Evolutionary conservation across 306 rosid genomes (phyloP), one percentile per base, ranked within the genome.

Genomic region (Prunus padus): DNA sequence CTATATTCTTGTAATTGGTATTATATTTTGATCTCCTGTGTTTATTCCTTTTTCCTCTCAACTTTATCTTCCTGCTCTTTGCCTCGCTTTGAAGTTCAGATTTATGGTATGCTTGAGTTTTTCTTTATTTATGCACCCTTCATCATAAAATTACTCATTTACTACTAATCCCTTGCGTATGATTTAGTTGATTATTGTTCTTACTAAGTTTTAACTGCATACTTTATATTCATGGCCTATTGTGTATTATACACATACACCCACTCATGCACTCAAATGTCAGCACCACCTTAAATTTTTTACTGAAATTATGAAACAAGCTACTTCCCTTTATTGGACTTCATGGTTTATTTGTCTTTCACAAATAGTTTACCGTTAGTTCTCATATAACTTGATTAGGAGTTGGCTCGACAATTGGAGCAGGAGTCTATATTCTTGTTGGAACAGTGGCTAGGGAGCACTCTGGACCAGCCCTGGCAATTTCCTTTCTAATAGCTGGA

Each of bases 381-480:
- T 33, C 12, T 73, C 64, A 11, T 56, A 33, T 30, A 40, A 25
- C 55, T 65, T 83, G 61, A 56, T 59, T 74, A 92, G 98, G 99
- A 68, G 99, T 92, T 76, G 99, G 99, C 62, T 80, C 99, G 23
- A 95, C 99, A 57, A 90, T 95, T 45, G 97, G 99, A 72, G 97
- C 97, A 73, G 99, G 99, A 76, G 97, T 95, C 55, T 95, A 95
- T 89, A 91, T 92, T 86, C 88, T 95, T 51, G 96, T 95, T 67
- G 99, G 99, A 85, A 88, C 97, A 9, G 97, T 95, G 78, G 99
- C 99, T 23, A 82, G 96, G 77, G 99, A 95, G 82, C 89, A 87
- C 76, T 59, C 99, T 11, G 99, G 99, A 84, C 97, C 99, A 0
- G 89, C 97, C 33, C 83, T 95, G 75, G 82, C 92, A 25, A 37